Base-by-base conservation (phyloP, 768 basidiomycete species). In the Tylopilus sp. region DNA sequence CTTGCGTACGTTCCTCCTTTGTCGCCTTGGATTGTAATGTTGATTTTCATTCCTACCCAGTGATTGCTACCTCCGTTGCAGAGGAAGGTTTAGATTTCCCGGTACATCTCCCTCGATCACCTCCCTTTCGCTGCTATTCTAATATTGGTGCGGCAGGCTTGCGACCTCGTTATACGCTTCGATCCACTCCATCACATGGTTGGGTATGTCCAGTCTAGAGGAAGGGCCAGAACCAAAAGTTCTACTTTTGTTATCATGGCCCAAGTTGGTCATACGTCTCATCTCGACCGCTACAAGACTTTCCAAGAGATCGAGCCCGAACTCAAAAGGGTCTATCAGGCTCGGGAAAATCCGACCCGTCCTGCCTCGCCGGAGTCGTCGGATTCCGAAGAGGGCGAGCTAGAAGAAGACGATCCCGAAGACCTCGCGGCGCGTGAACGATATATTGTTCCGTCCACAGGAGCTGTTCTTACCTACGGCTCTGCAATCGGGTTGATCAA, bases 31-130 rank as follows among this genome's bases (percentile, higher is more conserved):
- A 16, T 12, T 11, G 25, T 34, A 12, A 19, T 40, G 13, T 45
- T 53, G 21, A 58, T 17, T 4, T 13, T 16, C 41, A n/a, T n/a
- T n/a, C 38, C 28, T 47, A 36, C 53, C 31, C 53, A 84, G 86
- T 94, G 21, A 76, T 94, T 57, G 88, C 91, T 5, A 93, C 91
- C 0, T 85, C 86, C 6, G 91, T 95, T 14, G 93, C 91, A 0
- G 93, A 96, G 69, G 93, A 96, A 73, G 93, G 93, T 0, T 78
- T 96, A 17, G 92, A 96, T 66, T 92, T 96, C 72, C 87, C 87
- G 22, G 86, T 87, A 63, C 50, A 80, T 69, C 34, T 38, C 33
- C 16, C 42, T 26, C 13, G 37, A 49, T 30, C 17, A 28, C 29
- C 45, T 41, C 26, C 29, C 30, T 26, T 30, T 33, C 21, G 13